These are phyloP conservation scores for Kwoniella newhampshirensis DNA, from an alignment of 768 basidiomycete species.

Conservation along the genomic window DNA sequence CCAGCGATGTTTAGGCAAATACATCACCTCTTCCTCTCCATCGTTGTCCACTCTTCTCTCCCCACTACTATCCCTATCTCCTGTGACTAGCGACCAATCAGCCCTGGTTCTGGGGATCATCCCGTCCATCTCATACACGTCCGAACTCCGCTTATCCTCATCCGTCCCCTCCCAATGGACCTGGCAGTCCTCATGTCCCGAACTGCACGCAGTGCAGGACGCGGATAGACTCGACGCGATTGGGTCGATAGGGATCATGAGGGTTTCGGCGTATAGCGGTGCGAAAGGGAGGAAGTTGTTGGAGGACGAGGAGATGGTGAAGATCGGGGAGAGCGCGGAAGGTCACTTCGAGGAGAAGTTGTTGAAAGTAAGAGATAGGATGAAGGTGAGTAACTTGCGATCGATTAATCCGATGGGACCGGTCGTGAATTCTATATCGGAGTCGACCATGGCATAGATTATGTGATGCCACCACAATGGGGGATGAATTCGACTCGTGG, in stretches of 20 bases:
- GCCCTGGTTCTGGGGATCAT: constrained; percentile 57
- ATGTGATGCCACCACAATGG: too few species aligned
- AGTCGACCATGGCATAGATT: too few species aligned
- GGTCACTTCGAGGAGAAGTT: constrained; percentile 86
- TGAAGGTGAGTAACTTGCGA: constrained; percentile 66
- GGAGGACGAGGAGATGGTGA: constrained; percentile 33
- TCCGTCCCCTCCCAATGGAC: constrained; percentile 58
- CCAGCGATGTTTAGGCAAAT: constrained; percentile 10
- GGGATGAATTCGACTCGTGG: too few species aligned
- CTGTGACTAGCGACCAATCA: constrained; percentile 15
- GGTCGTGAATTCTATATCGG: too few species aligned
- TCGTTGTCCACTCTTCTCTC: constrained; percentile 21
- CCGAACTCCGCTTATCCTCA: constrained; percentile 66
- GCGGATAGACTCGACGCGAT: constrained; percentile 77
- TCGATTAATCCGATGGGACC: too few species aligned
- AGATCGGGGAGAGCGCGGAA: constrained; percentile 61
- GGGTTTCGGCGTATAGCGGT: constrained; percentile 62
- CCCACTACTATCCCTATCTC: constrained; percentile 7
- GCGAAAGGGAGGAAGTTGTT: constrained; percentile 53
- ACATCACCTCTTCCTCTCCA: constrained; percentile 23
- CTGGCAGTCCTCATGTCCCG: constrained; percentile 71
- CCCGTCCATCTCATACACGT: constrained; percentile 80
- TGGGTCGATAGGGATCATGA: constrained; percentile 73
- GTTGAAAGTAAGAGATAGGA: constrained; percentile 66
- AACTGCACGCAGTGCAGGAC: constrained; percentile 80